phyloP scores from a whole-genome alignment of 225 moss, liverwort and hornwort species.

The Physcomitrellopsis africana region DNA sequence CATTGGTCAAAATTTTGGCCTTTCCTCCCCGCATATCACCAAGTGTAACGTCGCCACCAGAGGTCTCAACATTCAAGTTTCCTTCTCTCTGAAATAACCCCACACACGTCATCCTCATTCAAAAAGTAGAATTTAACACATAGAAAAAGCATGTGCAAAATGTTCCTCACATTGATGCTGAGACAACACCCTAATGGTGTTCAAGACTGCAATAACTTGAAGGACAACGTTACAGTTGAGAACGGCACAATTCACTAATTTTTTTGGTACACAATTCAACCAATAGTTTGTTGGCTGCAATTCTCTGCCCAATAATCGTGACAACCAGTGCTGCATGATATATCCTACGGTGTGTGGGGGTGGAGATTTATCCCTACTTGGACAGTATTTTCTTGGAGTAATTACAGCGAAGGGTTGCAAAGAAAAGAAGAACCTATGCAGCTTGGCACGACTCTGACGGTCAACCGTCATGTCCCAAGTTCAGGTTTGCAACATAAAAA shows the following conservation, averaged over 20 bases:
- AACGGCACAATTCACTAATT: conserved; percentile 6
- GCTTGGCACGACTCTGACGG: conserved; percentile 10
- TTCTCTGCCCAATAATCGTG: conserved; percentile 4
- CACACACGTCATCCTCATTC: conserved; percentile 25
- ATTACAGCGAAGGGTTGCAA: conserved; percentile 5
- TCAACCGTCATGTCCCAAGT: neutral
- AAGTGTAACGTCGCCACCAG: conserved; percentile 70
- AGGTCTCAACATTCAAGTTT: conserved; percentile 66
- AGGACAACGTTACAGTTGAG: conserved; percentile 1
- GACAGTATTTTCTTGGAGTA: neutral
- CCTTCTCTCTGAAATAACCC: conserved; percentile 70
- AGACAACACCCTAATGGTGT: neutral
- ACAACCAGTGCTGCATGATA: conserved; percentile 11
- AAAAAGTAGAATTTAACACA: conserved; percentile 1
- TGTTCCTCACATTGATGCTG: neutral
- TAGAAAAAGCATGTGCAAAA: neutral
- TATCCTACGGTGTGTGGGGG: conserved; percentile 2
- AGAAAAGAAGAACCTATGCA: conserved; percentile 10
- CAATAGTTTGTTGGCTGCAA: neutral
- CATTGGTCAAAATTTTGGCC: conserved; percentile 50
- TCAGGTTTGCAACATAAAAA: conserved; percentile 8
- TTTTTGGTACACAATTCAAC: neutral
- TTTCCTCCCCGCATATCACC: conserved; percentile 65
- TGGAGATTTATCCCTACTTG: neutral
- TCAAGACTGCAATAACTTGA: neutral